These are phyloP conservation scores for Tieghemostelium lacteum DNA, from an alignment of 78 protist genomes.

Conservation along the genomic window DNA sequence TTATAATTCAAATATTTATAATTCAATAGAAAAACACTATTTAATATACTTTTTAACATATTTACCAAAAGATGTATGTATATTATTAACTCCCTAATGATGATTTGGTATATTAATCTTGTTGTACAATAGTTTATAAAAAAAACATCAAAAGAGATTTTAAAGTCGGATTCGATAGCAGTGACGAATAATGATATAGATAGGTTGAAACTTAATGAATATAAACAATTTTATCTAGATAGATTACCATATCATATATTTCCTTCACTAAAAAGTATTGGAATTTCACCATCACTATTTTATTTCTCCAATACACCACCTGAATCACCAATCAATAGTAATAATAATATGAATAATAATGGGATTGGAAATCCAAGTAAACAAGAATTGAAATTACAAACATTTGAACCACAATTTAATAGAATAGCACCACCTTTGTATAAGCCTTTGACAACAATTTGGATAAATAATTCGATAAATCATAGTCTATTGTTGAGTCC, in stretches of 20 bases:
- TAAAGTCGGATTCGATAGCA: constrained; percentile 1
- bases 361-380: neutral
- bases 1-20: neutral
- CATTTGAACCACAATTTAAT: constrained; percentile 64
- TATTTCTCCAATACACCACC: neutral
- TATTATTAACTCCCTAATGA: neutral
- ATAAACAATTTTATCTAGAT: constrained; percentile 50
- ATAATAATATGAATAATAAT: neutral
- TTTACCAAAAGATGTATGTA: constrained; percentile 70
- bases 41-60: constrained; percentile 41
- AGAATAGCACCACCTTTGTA: constrained; percentile 49
- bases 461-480: constrained; percentile 54
- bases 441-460: constrained; percentile 32
- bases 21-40: constrained; percentile 23
- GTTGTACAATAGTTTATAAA: constrained; percentile 46
- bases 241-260: constrained; percentile 40
- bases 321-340: neutral
- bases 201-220: constrained; percentile 37
- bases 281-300: constrained; percentile 50
- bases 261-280: constrained; percentile 65
- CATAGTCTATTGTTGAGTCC: constrained; percentile 50
- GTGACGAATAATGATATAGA: neutral
- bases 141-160: constrained; percentile 55
- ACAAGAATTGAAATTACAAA: constrained; percentile 37
- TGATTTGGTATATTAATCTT: neutral